Base-by-base conservation (phyloP, 1,284 basidiomycete genomes). In the Lignosus rhinocerotis region DNA sequence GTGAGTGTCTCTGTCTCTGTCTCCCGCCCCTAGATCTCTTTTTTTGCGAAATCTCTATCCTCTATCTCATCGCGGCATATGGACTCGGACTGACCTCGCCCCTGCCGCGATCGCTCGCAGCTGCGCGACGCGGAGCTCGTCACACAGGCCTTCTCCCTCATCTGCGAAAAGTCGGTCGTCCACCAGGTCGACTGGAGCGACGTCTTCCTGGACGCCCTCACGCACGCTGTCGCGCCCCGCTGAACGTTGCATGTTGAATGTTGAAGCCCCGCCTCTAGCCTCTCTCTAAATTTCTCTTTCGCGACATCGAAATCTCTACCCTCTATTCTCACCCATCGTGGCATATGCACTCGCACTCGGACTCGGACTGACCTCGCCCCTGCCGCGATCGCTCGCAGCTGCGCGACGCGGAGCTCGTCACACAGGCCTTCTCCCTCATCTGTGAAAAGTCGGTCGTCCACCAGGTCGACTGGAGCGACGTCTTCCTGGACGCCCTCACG, bases 81-180 rank as follows among this genome's bases (percentile, higher is more conserved):
- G n/a, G n/a, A n/a, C n/a, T n/a, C n/a, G n/a, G n/a, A n/a, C n/a
- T n/a, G n/a, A n/a, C n/a, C n/a, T n/a, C n/a, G n/a, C n/a, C n/a
- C n/a, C n/a, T n/a, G n/a, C n/a, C n/a, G n/a, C n/a, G n/a, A n/a
- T n/a, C n/a, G n/a, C n/a, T n/a, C n/a, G n/a, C 38, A 72, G 70
- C 63, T 80, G 7, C 72, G 74, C 6, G 79, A 81, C 56, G 75
- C 78, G 6, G 74, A 78, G 55, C 67, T 78, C 7, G 46, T 78
- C 2, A 66, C 66, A 21, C 75, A 81, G 53, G 67, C 55, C n/a
- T 42, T 69, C 14, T 49, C 59, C 3, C 57, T 67, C 30, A 41
- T 62, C 0, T 62, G 64, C 41, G 65, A 69, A 47, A 67, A 67
- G 56, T 59, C 66, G 52, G 55, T 55, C n/a, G 53, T 55, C 10